Evolutionary conservation across 139 green algal genomes (phyloP), one percentile per base, ranked within the genome.

Genomic region (Coelastrella sp.): DNA sequence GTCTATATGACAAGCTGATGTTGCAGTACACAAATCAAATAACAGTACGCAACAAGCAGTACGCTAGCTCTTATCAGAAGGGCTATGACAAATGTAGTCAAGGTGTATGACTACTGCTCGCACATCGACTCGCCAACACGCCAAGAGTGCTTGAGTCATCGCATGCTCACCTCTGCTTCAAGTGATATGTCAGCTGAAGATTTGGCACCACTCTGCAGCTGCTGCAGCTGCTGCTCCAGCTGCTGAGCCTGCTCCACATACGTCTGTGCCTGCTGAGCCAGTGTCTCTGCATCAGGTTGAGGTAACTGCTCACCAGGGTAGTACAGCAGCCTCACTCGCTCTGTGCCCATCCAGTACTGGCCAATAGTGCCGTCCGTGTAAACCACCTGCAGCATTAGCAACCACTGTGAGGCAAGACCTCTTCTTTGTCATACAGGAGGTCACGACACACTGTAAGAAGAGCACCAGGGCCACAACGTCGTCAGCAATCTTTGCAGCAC

Each of bases 351-450:
- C 30, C 86, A 88, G 38, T 91, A 38, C 1, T 84, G 37, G 59
- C 93, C 91, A 11, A 25, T 41, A 23, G 91, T 86, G 19, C 90
- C 90, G 83, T 96, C 93, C 15, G 79, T 82, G 75, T 96, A 95
- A 13, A 80, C 64, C 32, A 96, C 88, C 91, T 74, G 35, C 15
- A 74, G 35, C 35, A 74, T n/a, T 7, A 71, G 41, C 25, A 38
- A 67, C 59, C 13, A 25, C 59, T 2, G 19, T 23, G 48, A 57
- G 17, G 17, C 48, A 57, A 57, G 17, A 57, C 48, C 13, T 15
- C n/a, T n/a, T n/a, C n/a, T n/a, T n/a, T n/a, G n/a, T n/a, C n/a
- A n/a, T n/a, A n/a, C n/a, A n/a, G n/a, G n/a, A n/a, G n/a, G n/a
- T n/a, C n/a, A n/a, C n/a, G n/a, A n/a, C n/a, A n/a, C n/a, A n/a